A percentile compares a stretch with the other conserved stretches of the same genome.
Conservation (phyloP, 148 eudicot genomes). For the Hydrangea macrophylla region DNA sequence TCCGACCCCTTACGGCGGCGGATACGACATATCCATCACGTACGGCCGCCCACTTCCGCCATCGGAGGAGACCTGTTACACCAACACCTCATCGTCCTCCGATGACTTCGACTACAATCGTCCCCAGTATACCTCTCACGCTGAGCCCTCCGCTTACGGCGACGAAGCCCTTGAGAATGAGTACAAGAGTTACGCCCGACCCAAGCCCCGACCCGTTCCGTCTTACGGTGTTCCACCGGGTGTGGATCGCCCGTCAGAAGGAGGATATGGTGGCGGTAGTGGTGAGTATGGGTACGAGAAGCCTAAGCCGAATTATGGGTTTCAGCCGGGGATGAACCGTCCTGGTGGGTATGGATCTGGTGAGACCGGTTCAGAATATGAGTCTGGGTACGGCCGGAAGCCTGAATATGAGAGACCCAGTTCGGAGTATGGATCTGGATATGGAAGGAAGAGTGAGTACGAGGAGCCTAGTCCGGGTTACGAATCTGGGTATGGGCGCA, state of each 20-base stretch:
- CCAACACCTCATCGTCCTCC: conserved; percentile 43
- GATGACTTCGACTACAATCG: conserved; percentile 58
- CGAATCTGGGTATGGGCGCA: conserved; percentile 26
- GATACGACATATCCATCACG: conserved; percentile 67
- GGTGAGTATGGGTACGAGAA: conserved; percentile 12
- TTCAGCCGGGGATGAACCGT: conserved; percentile 15
- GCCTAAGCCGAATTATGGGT: conserved; percentile 22
- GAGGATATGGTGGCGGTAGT: conserved; percentile 4
- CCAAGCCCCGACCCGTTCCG: conserved; percentile 40
- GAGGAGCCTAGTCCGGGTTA: conserved; percentile 1
- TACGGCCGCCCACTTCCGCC: conserved; percentile 85
- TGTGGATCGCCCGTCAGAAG: not conserved
- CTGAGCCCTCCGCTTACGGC: conserved; percentile 70
- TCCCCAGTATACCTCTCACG: conserved; percentile 56
- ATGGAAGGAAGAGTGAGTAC: conserved; percentile 20
- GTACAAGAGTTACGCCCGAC: conserved; percentile 72
- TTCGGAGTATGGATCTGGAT: conserved; percentile 30
- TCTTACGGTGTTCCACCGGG: conserved; percentile 6
- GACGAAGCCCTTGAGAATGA: conserved; percentile 66
- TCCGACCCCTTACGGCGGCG: conserved; percentile 84
- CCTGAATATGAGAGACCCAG: conserved; percentile 15
- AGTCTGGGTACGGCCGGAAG: conserved; percentile 33
- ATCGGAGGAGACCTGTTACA: conserved; percentile 73
- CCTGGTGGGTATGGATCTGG: conserved; percentile 24
- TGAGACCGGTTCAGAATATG: conserved; percentile 22